Evolutionary conservation across 768 basidiomycete genomes (phyloP), one percentile per base, ranked within the genome.

Genomic region (Panellus pusillus): DNA sequence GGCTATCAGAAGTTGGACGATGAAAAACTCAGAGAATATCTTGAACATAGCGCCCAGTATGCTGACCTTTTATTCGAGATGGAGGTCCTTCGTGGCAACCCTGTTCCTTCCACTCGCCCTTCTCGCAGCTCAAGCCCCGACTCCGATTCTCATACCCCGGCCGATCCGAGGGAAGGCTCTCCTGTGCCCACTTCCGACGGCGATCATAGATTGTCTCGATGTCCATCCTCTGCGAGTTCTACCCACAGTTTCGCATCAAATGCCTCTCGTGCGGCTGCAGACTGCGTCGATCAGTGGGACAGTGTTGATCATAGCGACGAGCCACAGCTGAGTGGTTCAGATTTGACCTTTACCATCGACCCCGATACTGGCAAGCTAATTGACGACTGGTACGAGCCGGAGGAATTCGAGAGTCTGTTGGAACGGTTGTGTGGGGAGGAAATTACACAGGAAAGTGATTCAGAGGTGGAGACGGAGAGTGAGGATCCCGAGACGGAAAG

Each of bases 1-100:
- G 65, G 65, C 3, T 55, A 55, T 28, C 31, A 54, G n/a, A n/a
- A n/a, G n/a, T 43, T 66, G 12, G 54, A 59, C 42, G 49, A 24
- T 31, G 61, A n/a, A 12, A 58, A 48, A 51, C 13, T 45, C 17
- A 60, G 1, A 41, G 67, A 52, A 58, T 60, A 13, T 55, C 63
- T 37, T 60, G 24, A 11, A 50, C 63, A 61, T 29, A 29, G 63
- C 59, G 4, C 52, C 44, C 9, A 53, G 50, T 20, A 55, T 61
- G 31, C 53, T 42, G 1, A 45, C 49, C 0, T 57, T 58, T 31
- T 62, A 31, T 44, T 50, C 54, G 31, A 60, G n/a, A 56, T 60
- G 50, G 58, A 50, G 47, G 32, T 3, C 9, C 3, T 9, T 9
- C 32, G 32, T 3, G 3, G 32, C 32, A 35, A 35, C 3, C 2